Percentiles rank a stretch among this genome's conserved stretches.
Evolutionary conservation across 768 basidiomycete genomes (phyloP).

Genomic region (Pleurotus platypus): DNA sequence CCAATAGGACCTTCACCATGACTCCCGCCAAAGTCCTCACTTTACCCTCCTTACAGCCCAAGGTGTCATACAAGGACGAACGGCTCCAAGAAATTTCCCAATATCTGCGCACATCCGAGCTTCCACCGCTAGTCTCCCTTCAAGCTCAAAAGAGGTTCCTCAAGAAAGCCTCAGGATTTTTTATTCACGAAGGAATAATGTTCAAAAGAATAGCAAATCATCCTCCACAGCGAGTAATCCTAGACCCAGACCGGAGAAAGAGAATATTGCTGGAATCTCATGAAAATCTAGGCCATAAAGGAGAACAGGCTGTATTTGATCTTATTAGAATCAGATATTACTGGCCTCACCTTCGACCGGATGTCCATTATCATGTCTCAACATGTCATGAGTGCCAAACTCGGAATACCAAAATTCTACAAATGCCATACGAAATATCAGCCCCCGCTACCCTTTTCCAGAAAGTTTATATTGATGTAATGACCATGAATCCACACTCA

Average conservation of each 20-base stretch:
- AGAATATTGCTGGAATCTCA: slow-evolving; percentile 16
- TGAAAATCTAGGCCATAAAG: slow-evolving; percentile 20
- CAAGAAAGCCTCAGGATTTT: slow-evolving; percentile 10
- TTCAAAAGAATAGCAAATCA: slow-evolving; percentile 6
- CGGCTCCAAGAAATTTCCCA: slow-evolving; percentile 5
- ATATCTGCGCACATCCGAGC: slow-evolving; percentile 11
- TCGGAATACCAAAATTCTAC: too few relatives aligned
- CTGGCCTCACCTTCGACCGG: slow-evolving; percentile 17
- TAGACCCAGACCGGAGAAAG: slow-evolving; percentile 10
- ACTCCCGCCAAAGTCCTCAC: neutral
- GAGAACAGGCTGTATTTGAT: slow-evolving; percentile 14
- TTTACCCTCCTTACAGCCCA: neutral
- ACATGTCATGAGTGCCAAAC: too few relatives aligned
- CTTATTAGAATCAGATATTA: slow-evolving; percentile 16
- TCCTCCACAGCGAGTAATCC: slow-evolving; percentile 11
- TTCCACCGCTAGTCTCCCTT: neutral
- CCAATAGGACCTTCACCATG: neutral
- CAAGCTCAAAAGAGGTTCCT: slow-evolving; percentile 9
- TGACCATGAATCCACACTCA: too few relatives aligned
- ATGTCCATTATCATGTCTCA: too few relatives aligned
- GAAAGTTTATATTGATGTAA: too few relatives aligned
- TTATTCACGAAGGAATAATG: slow-evolving; percentile 11
- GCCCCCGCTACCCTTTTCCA: too few relatives aligned
- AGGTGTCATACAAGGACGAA: neutral
- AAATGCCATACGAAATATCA: too few relatives aligned